These are phyloP conservation scores for Epichloe festucae DNA, from an alignment of 2,329 filamentous ascomycete species.

Conservation along the genomic window DNA sequence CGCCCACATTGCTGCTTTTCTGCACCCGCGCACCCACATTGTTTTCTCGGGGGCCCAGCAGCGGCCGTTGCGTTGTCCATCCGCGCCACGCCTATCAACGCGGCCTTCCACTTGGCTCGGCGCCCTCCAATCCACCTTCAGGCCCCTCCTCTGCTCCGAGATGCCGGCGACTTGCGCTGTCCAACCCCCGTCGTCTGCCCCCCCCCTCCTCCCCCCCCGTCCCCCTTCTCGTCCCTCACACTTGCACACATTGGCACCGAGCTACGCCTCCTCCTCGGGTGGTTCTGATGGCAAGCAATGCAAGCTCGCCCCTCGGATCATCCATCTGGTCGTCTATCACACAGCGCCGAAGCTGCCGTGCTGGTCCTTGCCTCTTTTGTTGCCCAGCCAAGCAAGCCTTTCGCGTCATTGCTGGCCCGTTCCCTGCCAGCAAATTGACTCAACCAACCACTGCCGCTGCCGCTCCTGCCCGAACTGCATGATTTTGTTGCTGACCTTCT, in stretches of 20 bases:
- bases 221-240: not conserved
- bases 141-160: constrained; percentile 5
- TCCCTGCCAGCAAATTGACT: not conserved
- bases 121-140: not conserved
- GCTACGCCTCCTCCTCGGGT: no score
- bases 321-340: no score
- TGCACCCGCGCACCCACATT: not conserved
- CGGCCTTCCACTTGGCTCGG: constrained; percentile 3
- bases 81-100: constrained; percentile 1
- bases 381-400: not conserved
- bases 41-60: not conserved
- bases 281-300: no score
- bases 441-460: not conserved
- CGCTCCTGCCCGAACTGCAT: not conserved
- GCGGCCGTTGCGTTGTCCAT: constrained; percentile 1
- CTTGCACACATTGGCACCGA: no score
- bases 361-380: not conserved
- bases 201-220: not conserved
- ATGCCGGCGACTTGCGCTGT: constrained; percentile 4
- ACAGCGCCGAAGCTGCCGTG: no score
- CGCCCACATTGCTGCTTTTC: not conserved
- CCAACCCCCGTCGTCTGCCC: not conserved
- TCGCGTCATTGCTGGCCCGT: not conserved
- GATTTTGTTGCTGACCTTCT: constrained; percentile 8
- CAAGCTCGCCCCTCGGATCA: no score